Percentiles rank a stretch among this genome's conserved stretches.
Evolutionary conservation across 1,139 yeast genomes (phyloP).

Genomic region (Saccharomycopsis crataegensis): DNA sequence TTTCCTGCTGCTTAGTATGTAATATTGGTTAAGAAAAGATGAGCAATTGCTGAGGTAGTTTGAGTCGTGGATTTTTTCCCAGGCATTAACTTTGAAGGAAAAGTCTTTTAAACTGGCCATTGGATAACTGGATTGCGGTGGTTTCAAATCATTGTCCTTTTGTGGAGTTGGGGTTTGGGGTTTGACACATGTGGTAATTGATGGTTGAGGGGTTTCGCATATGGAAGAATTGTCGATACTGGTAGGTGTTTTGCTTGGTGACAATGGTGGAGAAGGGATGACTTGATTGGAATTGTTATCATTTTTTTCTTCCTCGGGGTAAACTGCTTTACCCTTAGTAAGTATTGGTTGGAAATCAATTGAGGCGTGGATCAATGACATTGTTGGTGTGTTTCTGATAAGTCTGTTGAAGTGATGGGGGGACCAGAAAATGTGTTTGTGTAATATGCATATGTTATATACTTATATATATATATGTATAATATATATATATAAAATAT

Average conservation of each 20-base stretch:
- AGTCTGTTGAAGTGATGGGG: too few species aligned
- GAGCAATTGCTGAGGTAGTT: constrained; percentile 1
- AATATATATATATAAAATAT: too few species aligned
- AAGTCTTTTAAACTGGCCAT: constrained; percentile 41
- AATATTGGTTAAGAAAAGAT: constrained; percentile 16
- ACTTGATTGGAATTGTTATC: constrained; percentile 22
- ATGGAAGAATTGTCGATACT: constrained; percentile 20
- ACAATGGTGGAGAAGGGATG: constrained; percentile 61
- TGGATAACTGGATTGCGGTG: constrained; percentile 31
- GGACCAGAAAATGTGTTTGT: too few species aligned
- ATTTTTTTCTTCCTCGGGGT: too few species aligned
- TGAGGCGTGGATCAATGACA: too few species aligned
- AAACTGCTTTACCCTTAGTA: too few species aligned
- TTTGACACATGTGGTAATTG: constrained; percentile 13
- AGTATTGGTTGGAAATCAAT: too few species aligned
- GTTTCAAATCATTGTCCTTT: background rate
- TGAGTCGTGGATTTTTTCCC: constrained; percentile 26
- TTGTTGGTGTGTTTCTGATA: too few species aligned
- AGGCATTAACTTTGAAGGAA: constrained; percentile 45
- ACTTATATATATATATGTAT: too few species aligned
- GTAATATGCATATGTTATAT: too few species aligned
- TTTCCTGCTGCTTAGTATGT: constrained; percentile 11
- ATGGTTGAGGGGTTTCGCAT: constrained; percentile 9
- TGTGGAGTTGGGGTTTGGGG: constrained; percentile 17
- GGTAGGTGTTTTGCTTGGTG: constrained; percentile 34